Base-by-base conservation (phyloP, 164 flowering plant species). In the Macadamia integrifolia region DNA sequence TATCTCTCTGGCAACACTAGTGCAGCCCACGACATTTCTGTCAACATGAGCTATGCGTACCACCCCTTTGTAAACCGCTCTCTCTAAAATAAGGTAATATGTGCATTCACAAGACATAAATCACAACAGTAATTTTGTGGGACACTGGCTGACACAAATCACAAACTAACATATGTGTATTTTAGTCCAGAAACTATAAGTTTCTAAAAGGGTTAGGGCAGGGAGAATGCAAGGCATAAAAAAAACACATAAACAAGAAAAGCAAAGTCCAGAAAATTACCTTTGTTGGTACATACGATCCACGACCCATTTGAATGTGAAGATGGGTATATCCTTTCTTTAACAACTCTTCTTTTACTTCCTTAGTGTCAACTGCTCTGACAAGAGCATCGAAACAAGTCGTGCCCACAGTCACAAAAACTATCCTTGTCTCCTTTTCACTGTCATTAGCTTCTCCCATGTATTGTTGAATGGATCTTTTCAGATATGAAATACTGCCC, bases 381-480 rank as follows among this genome's bases (percentile, higher is more conserved):
- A 90, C 96, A 66, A 92, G 87, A 46, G 87, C 81, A 85, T 92
- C 96, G 68, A 90, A 92, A 69, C 82, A 66, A n/a, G 96, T 89
- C 6, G 95, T 92, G 43, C 97, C 97, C 52, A 92, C 97, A 0
- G 97, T 92, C 65, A 89, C 93, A 76, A 89, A 92, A 17, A 86
- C 94, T 17, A 60, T 62, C 72, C 71, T 83, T 72, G 69, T 61
- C 12, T 42, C 28, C 43, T 32, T 35, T 30, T 29, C 62, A 43
- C 18, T 6, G 6, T 17, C 72, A 62, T 48, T 46, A 14, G 61
- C 29, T 60, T 66, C 71, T 49, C 65, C 61, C 59, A 44, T 30
- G 18, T 23, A 64, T 60, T 29, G 1, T 0, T 32, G 35, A 23
- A 17, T 58, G 48, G 4, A n/a, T 13, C 14, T 59, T 30, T 4